Percentiles rank a stretch among this genome's conserved stretches.
These are phyloP conservation scores for Scheffersomyces stambukii DNA, from an alignment of 1,139 yeast genomes.

Conservation along the genomic window DNA sequence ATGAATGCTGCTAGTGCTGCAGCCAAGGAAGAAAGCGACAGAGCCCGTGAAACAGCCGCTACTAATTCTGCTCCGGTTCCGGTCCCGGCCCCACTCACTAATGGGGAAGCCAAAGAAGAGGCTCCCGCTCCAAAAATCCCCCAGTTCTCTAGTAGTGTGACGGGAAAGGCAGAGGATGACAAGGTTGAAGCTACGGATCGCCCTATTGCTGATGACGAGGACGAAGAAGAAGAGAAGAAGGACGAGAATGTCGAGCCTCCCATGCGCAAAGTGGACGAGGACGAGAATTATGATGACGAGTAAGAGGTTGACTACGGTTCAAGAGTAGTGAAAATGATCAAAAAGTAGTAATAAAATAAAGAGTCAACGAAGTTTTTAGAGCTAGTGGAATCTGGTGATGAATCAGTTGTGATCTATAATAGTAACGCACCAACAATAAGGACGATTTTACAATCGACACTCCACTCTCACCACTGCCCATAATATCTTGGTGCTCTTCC, in stretches of 20 bases:
- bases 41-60: slow-evolving; percentile 17
- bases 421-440: not conserved
- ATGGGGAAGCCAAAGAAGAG: too few species aligned
- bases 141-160: slow-evolving; percentile 21
- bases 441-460: too few species aligned
- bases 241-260: slow-evolving; percentile 53
- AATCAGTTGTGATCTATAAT: slow-evolving; percentile 1
- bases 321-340: too few species aligned
- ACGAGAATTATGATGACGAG: slow-evolving; percentile 79
- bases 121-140: slow-evolving; percentile 12
- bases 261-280: slow-evolving; percentile 75
- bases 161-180: slow-evolving; percentile 14
- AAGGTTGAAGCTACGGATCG: too few species aligned
- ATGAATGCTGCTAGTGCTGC: slow-evolving; percentile 8
- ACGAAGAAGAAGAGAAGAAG: slow-evolving; percentile 38
- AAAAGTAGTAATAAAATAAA: too few species aligned
- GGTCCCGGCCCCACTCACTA: not conserved
- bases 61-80: not conserved
- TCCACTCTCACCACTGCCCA: too few species aligned
- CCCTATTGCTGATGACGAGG: slow-evolving; percentile 18
- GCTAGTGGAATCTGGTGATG: too few species aligned
- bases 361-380: too few species aligned
- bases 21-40: slow-evolving; percentile 32
- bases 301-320: too few species aligned
- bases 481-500: too few species aligned